Conservation (phyloP, 495 filamentous ascomycete genomes). For the Neurospora terricola region DNA sequence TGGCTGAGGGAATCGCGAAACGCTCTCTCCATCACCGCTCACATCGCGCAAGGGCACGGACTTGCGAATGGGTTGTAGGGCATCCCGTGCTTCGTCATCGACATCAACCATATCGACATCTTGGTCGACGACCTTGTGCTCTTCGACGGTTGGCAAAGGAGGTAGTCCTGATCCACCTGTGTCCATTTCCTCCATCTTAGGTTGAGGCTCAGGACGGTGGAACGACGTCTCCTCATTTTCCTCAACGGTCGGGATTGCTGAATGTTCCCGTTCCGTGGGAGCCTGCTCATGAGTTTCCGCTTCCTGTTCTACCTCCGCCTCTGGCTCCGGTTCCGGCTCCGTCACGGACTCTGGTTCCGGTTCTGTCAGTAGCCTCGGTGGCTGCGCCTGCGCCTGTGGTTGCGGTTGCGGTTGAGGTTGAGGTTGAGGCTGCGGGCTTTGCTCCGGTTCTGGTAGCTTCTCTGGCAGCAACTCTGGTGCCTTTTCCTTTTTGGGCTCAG, state of each 20-base stretch:
- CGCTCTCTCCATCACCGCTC: neutral
- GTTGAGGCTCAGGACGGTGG: slow-evolving; percentile 17
- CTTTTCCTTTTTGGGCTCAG: neutral
- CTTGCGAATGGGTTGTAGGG: slow-evolving; percentile 31
- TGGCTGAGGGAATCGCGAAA: slow-evolving; percentile 5
- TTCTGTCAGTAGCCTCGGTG: neutral
- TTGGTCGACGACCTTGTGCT: slow-evolving; percentile 15
- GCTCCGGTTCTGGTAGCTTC: neutral
- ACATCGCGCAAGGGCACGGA: slow-evolving; percentile 28
- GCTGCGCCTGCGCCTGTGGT: neutral
- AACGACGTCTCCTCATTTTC: slow-evolving; percentile 13
- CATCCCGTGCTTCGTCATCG: slow-evolving; percentile 27
- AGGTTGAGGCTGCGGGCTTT: neutral
- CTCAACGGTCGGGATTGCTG: slow-evolving; percentile 18
- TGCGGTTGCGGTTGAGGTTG: neutral
- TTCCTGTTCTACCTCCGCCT: slow-evolving; percentile 6
- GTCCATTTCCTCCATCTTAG: slow-evolving; percentile 34
- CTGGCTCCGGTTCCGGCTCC: neutral
- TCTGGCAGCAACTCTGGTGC: neutral
- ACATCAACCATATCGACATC: slow-evolving; percentile 36
- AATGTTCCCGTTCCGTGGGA: slow-evolving; percentile 14
- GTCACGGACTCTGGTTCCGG: neutral
- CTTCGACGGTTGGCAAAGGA: slow-evolving; percentile 17
- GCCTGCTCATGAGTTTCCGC: neutral
- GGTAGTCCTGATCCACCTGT: slow-evolving; percentile 20